phyloP scores from a whole-genome alignment of 345 rosid species.

The Physaria fendleri region DNA sequence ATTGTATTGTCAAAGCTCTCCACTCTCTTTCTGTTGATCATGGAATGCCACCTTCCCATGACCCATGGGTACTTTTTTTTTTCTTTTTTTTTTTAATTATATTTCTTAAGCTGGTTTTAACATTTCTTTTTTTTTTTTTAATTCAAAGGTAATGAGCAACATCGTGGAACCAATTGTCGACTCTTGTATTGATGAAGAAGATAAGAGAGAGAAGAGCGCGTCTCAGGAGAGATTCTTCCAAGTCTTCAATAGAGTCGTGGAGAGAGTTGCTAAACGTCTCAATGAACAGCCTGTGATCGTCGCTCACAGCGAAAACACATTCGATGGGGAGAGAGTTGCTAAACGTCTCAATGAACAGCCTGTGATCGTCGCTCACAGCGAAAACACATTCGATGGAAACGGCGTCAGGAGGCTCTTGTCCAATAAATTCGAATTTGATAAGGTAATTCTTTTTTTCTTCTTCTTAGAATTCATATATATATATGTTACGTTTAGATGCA shows the following conservation, averaged over 20 bases:
- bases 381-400: constrained; percentile 79
- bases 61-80: constrained; percentile 62
- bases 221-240: constrained; percentile 53
- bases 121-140: too few relatives aligned
- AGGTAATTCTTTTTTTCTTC: constrained; percentile 47
- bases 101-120: neutral
- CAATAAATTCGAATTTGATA: constrained; percentile 81
- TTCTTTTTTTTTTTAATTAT: neutral
- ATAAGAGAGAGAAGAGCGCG: constrained; percentile 34
- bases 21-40: constrained; percentile 77
- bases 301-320: constrained; percentile 80
- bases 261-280: constrained; percentile 61
- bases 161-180: constrained; percentile 64
- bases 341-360: constrained; percentile 84
- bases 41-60: constrained; percentile 84
- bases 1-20: constrained; percentile 48
- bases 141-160: constrained; percentile 68
- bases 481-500: neutral
- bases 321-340: constrained; percentile 76
- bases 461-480: neutral
- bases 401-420: constrained; percentile 62
- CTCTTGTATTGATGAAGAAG: constrained; percentile 25
- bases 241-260: constrained; percentile 62
- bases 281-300: constrained; percentile 93
- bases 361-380: constrained; percentile 88